Evolutionary conservation across 2,329 filamentous ascomycete genomes (phyloP), one percentile per base, ranked within the genome.

Genomic region (Keithomyces neogunnii): DNA sequence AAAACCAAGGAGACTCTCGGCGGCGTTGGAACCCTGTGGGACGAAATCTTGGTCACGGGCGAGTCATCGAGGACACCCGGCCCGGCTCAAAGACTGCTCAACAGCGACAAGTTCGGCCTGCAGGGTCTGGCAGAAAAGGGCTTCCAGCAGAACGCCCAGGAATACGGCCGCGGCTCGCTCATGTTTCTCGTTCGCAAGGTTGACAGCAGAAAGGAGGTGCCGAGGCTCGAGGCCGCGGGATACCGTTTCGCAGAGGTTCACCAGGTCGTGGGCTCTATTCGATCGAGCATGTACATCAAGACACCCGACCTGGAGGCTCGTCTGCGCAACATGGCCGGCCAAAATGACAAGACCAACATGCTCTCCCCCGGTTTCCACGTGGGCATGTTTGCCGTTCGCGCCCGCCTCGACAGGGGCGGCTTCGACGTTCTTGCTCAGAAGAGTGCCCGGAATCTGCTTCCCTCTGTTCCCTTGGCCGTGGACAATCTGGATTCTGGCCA

Each of bases 131-230:
- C 65, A 1, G 73, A 78, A 56, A 75, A 74, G 55, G 72, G 68
- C 0, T 48, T 67, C 32, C 51, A 55, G 19, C 50, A 57, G 4
- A 36, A 32, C n/a, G 57, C 56, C 28, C 55, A 62, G 29, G 59
- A 67, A 13, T 77, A 82, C 38, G 86, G 86, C 3, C 83, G 82
- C 53, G 89, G 90, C 1, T 88, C 91, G 50, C 75, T 95, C 45
- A 80, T 96, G 64, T 90, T 95, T 59, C 76, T 95, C 8, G 85
- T 90, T 5, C 85, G 84, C 9, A 77, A 77, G 43, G 74, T 86
- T 2, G 73, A 75, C 35, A 72, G 68, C 35, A 72, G 73, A 35
- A 71, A 76, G 1, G 86, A 90, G 36, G 74, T 79, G 0, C 75
- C 80, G 48, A 76, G 77, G 31, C 74, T 95, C 11, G 78, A 85